A percentile compares a stretch with the other conserved stretches of the same genome.
Conservation (phyloP, 495 filamentous ascomycete genomes). For the Elasticomyces elasticus region DNA sequence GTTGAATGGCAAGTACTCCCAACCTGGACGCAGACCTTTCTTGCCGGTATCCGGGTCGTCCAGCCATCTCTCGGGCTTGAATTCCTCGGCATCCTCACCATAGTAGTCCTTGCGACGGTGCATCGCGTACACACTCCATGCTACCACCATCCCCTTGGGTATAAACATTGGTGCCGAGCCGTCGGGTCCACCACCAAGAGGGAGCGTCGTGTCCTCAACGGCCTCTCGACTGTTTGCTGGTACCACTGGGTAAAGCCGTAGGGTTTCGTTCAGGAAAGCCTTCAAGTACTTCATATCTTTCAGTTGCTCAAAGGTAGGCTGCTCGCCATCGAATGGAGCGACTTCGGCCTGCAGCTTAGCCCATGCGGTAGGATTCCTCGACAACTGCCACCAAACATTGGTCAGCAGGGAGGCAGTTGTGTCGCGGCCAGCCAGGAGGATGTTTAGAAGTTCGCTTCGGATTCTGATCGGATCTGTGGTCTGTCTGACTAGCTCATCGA, state of each 20-base stretch:
- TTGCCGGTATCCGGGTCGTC: constrained; percentile 20
- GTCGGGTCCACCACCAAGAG: constrained; percentile 28
- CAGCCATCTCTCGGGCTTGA: constrained; percentile 32
- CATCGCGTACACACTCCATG: constrained; percentile 27
- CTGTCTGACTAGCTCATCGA: constrained; percentile 32
- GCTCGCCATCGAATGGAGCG: constrained; percentile 14
- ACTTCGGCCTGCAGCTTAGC: constrained; percentile 24
- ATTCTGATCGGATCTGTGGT: constrained; percentile 29
- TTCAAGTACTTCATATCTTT: constrained; percentile 30
- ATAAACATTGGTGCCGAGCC: constrained; percentile 29
- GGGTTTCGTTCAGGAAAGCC: constrained; percentile 28
- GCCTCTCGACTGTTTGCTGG: constrained; percentile 28
- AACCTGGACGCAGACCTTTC: constrained; percentile 28
- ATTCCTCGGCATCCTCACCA: constrained; percentile 30
- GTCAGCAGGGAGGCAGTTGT: constrained; percentile 36
- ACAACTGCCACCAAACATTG: constrained; percentile 26
- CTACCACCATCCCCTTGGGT: constrained; percentile 22
- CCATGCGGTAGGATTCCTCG: constrained; percentile 26
- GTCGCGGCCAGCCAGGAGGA: constrained; percentile 33
- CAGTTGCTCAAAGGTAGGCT: constrained; percentile 26
- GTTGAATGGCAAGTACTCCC: constrained; percentile 37
- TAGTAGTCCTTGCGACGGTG: constrained; percentile 29
- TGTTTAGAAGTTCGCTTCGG: constrained; percentile 31
- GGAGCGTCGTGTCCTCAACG: constrained; percentile 28
- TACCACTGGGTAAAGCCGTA: constrained; percentile 29